These are phyloP conservation scores for Litchi chinensis DNA, from an alignment of 345 rosid species.

Conservation along the genomic window DNA sequence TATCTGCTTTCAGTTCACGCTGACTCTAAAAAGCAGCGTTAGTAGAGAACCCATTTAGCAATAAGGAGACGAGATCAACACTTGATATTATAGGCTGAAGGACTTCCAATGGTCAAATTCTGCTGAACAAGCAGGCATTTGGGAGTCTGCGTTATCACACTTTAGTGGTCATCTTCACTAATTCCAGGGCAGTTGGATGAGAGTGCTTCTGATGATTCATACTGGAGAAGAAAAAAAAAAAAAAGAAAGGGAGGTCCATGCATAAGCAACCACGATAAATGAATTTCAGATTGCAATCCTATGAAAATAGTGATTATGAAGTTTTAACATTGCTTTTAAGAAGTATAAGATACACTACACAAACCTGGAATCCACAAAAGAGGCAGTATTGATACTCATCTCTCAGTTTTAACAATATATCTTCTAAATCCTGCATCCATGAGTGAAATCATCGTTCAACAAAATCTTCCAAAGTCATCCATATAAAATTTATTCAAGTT, in stretches of 20 bases:
- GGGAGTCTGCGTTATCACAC: not conserved
- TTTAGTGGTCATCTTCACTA: conserved; percentile 75
- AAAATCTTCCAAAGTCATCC: not conserved
- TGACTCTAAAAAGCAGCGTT: conserved; percentile 9
- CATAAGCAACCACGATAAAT: not conserved
- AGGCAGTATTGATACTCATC: conserved; percentile 76
- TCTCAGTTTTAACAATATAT: conserved; percentile 67
- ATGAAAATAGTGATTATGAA: not conserved
- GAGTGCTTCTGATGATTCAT: conserved; percentile 79
- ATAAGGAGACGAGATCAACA: not conserved
- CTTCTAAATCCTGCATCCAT: conserved; percentile 75
- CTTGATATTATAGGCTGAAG: not conserved
- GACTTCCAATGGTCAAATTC: not conserved
- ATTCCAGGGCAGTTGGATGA: conserved; percentile 76
- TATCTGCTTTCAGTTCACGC: not conserved
- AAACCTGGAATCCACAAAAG: conserved; percentile 84
- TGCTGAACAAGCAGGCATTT: not conserved
- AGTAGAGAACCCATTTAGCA: not conserved
- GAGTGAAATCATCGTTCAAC: conserved; percentile 15
- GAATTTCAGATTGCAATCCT: not conserved
- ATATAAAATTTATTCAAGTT: not conserved
- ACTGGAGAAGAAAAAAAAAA: conserved; percentile 48
- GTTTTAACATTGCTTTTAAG: not conserved
- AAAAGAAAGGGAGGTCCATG: conserved; percentile 26
- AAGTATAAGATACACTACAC: not conserved